Base-by-base conservation (phyloP, 495 filamentous ascomycete species). In the Podospora bellae-mahoneyi region DNA sequence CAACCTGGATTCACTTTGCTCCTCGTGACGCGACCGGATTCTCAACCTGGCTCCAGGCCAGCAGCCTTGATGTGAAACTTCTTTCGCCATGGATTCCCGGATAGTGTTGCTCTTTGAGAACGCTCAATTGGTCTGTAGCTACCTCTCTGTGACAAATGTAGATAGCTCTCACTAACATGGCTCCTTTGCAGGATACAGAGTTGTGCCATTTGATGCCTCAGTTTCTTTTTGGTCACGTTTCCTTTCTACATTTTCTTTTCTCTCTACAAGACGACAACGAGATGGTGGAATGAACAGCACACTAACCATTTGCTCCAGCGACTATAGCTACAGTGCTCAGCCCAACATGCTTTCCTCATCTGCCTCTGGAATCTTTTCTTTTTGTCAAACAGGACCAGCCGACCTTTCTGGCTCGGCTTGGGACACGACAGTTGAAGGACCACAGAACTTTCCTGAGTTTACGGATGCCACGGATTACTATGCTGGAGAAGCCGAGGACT, bases 341-440 rank as follows among this genome's bases (percentile, higher is more conserved):
- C 75, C 77, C 74, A 80, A 78, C 66, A 79, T 82, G 77, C 73
- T 83, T 78, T 76, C 80, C 72, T 78, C 80, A 75, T 78, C 69
- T 80, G 73, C 79, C 75, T 79, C 77, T 68, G 82, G 78, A 71
- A 79, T 81, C 76, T 82, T 83, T 83, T 82, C 78, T 80, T 84
- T 80, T 75, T 82, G 79, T 80, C 82, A 84, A 64, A 82, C 82
- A 78, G 81, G 78, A 83, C 82, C 81, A 79, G 74, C 79, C 73
- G 81, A 82, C 79, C 80, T 81, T 23, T 70, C 71, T 66, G 77
- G 82, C 80, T 78, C 81, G 76, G 77, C 80, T 73, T 84, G 82
- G 82, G 82, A 83, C 65, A 66, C 82, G 74, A 77, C 81, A 79
- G 76, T 75, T 74, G 82, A 84, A 82, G 82, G 81, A 69, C 73